Conservation (phyloP, 2,329 filamentous ascomycete genomes). For the Cladosporium cucumerinum region DNA sequence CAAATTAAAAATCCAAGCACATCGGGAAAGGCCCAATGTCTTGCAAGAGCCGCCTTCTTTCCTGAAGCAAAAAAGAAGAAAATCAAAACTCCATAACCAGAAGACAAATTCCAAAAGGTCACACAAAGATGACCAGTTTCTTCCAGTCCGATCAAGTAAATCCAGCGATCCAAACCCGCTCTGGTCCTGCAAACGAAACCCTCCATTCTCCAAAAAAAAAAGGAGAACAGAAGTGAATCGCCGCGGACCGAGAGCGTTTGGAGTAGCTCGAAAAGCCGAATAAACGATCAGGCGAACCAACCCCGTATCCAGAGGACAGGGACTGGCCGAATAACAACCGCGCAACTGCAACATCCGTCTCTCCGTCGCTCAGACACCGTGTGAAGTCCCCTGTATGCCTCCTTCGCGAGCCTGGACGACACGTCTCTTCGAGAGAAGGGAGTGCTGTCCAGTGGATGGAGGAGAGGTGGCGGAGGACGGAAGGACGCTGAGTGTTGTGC, state of each 20-base stretch:
- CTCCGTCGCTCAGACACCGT: slow-evolving; percentile 16
- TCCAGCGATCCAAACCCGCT: not conserved
- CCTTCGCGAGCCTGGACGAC: not conserved
- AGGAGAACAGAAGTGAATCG: not conserved
- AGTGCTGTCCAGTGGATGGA: not conserved
- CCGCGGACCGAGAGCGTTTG: slow-evolving; percentile 10
- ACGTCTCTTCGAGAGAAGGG: not conserved
- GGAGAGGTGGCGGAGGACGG: slow-evolving; percentile 15
- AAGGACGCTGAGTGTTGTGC: slow-evolving; percentile 16
- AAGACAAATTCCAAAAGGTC: slow-evolving; percentile 3
- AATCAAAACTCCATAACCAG: not conserved
- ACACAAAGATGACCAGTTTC: slow-evolving; percentile 7
- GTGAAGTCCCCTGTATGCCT: slow-evolving; percentile 1
- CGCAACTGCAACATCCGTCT: slow-evolving; percentile 31
- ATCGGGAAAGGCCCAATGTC: not conserved
- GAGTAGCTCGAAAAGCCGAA: slow-evolving; percentile 13
- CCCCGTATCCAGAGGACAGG: slow-evolving; percentile 35
- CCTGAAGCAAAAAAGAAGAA: not conserved
- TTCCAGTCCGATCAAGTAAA: slow-evolving; percentile 10
- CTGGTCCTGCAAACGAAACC: slow-evolving; percentile 2
- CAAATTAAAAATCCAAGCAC: slow-evolving; percentile 3
- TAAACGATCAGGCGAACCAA: slow-evolving; percentile 26
- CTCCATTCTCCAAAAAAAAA: slow-evolving; percentile 3
- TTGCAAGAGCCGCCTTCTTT: slow-evolving; percentile 1
- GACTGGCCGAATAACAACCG: slow-evolving; percentile 33